Evolutionary conservation across 805 yeast genomes (phyloP), one percentile per base, ranked within the genome.

Genomic region (Alloascoidea africana): DNA sequence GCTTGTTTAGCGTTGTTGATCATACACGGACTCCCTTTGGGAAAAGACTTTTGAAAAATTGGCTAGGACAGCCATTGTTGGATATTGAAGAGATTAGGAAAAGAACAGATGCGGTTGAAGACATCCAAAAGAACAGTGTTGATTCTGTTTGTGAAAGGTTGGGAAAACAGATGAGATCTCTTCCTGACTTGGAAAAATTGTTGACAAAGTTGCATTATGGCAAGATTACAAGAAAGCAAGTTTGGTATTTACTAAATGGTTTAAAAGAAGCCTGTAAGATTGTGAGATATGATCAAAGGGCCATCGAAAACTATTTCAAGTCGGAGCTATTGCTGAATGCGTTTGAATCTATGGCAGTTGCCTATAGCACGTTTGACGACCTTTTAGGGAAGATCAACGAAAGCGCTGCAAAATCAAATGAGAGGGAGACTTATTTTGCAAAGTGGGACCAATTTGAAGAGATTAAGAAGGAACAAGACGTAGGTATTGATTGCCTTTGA

Each of bases 1-100:
- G 95, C 0, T 57, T 89, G 11, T 52, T 82, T 13, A 83, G 93
- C 86, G 60, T 84, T 2, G 46, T 91, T 42, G 81, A 89, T 51
- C 86, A 80, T 45, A 83, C 97, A 0, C 58, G 72, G 23, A 83
- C 97, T 0, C 63, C 67, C 18, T 79, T 78, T 54, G 98, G 98
- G 0, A 67, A 63, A 34, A 56, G 95, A 38, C 47, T 72, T 41
- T 53, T 91, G 11, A 62, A 65, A 18, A 60, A 68, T 30, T 91
- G 98, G 98, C 57, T 87, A 0, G 63, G 73, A 1, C 62, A 66
- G 42, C 98, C 98, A 1, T 61, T 87, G 16, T 55, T 71, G 0
- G 64, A 73, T 33, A 58, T 63, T 18, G 62, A 57, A 1, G 57
- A 58, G 5, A 79, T 91, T 2, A 64, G 68, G 39, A 62, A 64